These are phyloP conservation scores for Aureobasidium sp. DNA, from an alignment of 2,329 filamentous ascomycete species.

Conservation along the genomic window DNA sequence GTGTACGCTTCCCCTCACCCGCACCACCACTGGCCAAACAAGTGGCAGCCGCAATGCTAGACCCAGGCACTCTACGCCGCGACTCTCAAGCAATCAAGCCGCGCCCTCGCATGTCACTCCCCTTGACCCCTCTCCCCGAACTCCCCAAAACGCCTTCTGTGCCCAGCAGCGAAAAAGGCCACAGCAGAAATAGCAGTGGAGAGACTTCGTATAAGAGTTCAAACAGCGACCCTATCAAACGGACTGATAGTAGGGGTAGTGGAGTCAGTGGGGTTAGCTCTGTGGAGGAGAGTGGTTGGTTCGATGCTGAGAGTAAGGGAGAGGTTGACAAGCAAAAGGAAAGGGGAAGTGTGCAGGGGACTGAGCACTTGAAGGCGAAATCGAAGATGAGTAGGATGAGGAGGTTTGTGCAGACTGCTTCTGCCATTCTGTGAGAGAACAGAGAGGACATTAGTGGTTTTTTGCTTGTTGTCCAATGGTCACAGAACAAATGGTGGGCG, in stretches of 20 bases:
- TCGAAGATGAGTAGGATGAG: constrained; percentile 15
- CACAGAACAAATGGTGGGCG: not conserved
- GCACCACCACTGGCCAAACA: not conserved
- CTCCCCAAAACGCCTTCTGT: not conserved
- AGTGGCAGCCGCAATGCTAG: not conserved
- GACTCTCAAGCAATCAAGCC: not conserved
- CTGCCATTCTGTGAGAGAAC: constrained; percentile 13
- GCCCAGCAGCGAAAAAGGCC: constrained; percentile 13
- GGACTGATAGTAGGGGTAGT: constrained; percentile 12
- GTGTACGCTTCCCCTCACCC: not conserved
- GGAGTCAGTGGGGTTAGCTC: constrained; percentile 7
- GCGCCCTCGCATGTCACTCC: not conserved
- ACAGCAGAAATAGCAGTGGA: constrained; percentile 14
- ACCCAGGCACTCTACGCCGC: not conserved
- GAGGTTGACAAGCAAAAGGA: not conserved
- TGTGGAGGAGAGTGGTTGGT: constrained; percentile 9
- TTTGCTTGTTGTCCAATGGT: not conserved
- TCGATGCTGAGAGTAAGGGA: not conserved
- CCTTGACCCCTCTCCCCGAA: not conserved
- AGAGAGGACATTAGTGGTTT: not conserved
- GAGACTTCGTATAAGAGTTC: constrained; percentile 12
- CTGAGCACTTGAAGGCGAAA: not conserved
- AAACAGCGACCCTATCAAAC: constrained; percentile 6
- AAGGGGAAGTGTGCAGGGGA: not conserved
- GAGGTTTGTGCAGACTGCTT: constrained; percentile 19